Evolutionary conservation across 2,329 filamentous ascomycete genomes (phyloP), one percentile per base, ranked within the genome.

Genomic region (Epichloe sylvatica): DNA sequence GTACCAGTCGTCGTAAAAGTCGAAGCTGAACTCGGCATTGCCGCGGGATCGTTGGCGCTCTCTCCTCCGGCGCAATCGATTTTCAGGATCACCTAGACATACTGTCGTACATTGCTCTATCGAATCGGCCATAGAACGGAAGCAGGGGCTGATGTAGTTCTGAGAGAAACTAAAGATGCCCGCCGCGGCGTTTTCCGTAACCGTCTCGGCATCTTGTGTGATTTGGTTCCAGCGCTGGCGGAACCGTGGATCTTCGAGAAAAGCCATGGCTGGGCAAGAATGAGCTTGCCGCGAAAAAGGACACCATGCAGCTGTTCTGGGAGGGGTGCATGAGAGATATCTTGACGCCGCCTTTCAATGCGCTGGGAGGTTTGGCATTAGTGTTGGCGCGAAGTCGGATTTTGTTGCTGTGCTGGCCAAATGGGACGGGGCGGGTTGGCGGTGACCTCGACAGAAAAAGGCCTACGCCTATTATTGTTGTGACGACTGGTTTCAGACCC

Each of bases 1-100:
- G 53, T 95, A 88, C 91, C 91, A 97, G 66, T 96, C 91, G 66
- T 96, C 91, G 70, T 97, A 97, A 64, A 97, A 97, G 65, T 96
- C 91, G 63, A 97, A 97, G 60, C 80, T 90, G 59, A 85, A 79
- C 67, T 96, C 90, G 30, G 89, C 85, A 47, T 80, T 67, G 2
- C 78, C 80, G 53, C 70, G 67, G 23, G 71, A 69, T 8, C 76
- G 70, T 19, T 77, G 75, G 42, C 84, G 77, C 59, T 88, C 81
- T 53, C 83, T 73, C 43, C 72, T 68, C 50, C 86, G 80, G 33
- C 86, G 80, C 45, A 80, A 71, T 51, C 85, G 81, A 62, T 91
- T 86, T 57, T 90, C 84, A 49, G 79, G 78, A 60, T 80, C 80
- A 49, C 86, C 84, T 36, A 81, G 67, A 56, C 87, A 87, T 49